phyloP scores from a whole-genome alignment of 768 basidiomycete species.

The Auricularia cornea region DNA sequence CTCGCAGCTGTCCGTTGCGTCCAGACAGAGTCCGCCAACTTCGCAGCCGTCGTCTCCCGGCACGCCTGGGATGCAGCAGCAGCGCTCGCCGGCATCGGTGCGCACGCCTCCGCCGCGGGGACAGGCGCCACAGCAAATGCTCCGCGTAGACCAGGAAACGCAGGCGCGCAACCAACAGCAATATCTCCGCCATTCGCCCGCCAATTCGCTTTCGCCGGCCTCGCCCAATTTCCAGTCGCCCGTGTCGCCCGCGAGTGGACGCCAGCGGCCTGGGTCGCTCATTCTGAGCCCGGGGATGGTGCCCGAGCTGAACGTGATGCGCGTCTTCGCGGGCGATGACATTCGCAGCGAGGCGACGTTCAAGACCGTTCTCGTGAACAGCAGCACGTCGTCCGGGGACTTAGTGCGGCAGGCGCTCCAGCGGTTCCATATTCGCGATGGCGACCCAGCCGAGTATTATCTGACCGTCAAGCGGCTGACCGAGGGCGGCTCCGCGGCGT shows the following conservation, averaged over 20 bases:
- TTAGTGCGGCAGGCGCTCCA: conserved; percentile 90
- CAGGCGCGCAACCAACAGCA: conserved; percentile 74
- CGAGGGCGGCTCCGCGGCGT: conserved; percentile 75
- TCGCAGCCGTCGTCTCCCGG: neutral
- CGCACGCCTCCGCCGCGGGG: conserved; percentile 18
- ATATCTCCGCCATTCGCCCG: conserved; percentile 81
- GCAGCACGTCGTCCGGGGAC: conserved; percentile 74
- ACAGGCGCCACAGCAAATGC: conserved; percentile 53
- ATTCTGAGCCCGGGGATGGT: conserved; percentile 55
- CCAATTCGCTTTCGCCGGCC: conserved; percentile 64
- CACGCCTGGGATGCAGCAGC: neutral
- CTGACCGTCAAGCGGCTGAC: conserved; percentile 83
- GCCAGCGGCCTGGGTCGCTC: conserved; percentile 66
- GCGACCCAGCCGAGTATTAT: conserved; percentile 57
- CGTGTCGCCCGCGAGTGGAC: conserved; percentile 42
- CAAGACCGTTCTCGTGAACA: conserved; percentile 91
- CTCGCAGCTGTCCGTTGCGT: neutral
- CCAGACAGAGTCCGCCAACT: conserved; percentile 19
- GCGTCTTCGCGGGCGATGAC: conserved; percentile 88
- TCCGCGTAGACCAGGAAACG: conserved; percentile 82
- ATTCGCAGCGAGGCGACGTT: conserved; percentile 93
- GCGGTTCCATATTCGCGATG: conserved; percentile 74
- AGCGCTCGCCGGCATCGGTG: neutral
- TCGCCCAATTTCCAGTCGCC: conserved; percentile 39
- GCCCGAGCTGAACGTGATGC: conserved; percentile 87